Percentiles rank a stretch among this genome's conserved stretches.
Evolutionary conservation across 129 eudicot species (phyloP).

Genomic region (Helianthus annuus): DNA sequence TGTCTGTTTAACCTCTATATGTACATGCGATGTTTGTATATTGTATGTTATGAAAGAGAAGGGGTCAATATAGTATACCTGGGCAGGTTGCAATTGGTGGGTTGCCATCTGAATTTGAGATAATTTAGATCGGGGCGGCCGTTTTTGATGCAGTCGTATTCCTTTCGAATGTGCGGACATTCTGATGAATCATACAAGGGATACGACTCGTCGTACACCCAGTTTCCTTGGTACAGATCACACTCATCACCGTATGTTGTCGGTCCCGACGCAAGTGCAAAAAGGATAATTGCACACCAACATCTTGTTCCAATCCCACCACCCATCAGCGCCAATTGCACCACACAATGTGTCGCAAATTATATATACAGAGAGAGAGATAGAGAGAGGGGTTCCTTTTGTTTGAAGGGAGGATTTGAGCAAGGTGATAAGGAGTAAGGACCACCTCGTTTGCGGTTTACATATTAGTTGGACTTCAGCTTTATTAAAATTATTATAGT

Average conservation of each 20-base stretch:
- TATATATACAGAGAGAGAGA: background rate
- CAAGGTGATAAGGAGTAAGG: background rate
- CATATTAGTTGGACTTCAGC: background rate
- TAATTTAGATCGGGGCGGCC: constrained; percentile 55
- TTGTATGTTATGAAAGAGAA: background rate
- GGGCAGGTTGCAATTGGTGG: constrained; percentile 50
- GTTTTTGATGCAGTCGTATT: constrained; percentile 62
- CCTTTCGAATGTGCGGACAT: constrained; percentile 55
- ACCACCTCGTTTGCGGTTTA: background rate
- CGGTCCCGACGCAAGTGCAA: constrained; percentile 12
- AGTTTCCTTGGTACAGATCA: constrained; percentile 52
- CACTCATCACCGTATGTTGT: constrained; percentile 14
- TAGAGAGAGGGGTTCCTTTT: too few relatives aligned
- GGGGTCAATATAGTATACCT: constrained; percentile 29
- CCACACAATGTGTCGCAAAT: background rate
- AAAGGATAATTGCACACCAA: constrained; percentile 17
- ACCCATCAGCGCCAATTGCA: constrained; percentile 22
- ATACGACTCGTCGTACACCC: constrained; percentile 51
- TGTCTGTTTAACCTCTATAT: background rate
- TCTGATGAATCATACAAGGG: constrained; percentile 54
- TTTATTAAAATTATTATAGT: background rate
- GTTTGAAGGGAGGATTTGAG: too few relatives aligned
- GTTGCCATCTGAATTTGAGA: constrained; percentile 68
- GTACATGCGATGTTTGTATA: background rate
- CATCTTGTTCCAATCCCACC: constrained; percentile 16